A percentile compares a stretch with the other conserved stretches of the same genome.
Conservation (phyloP, 805 yeast species). For the Wickerhamiella occidentalis region DNA sequence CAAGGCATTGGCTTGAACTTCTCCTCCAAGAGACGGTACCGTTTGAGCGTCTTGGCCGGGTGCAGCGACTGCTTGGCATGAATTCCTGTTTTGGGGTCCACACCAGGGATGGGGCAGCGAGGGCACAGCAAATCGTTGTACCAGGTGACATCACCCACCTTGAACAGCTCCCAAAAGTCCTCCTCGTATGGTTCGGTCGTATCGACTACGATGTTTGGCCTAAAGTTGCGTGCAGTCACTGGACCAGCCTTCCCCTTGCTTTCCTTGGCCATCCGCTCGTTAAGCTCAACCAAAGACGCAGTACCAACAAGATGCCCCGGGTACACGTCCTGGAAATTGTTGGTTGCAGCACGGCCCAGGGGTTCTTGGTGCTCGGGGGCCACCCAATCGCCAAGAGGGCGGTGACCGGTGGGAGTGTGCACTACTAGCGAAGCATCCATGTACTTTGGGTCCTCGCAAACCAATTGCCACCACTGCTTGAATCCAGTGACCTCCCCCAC, state of each 20-base stretch:
- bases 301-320: slow-evolving; percentile 26
- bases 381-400: no score
- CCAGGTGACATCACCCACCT: slow-evolving; percentile 21
- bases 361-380: slow-evolving; percentile 8
- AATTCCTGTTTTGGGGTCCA: slow-evolving; percentile 22
- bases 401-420: slow-evolving; percentile 17
- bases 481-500: slow-evolving; percentile 16
- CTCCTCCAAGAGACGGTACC: slow-evolving; percentile 25
- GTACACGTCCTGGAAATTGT: slow-evolving; percentile 26
- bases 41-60: slow-evolving; percentile 25
- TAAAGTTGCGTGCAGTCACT: slow-evolving; percentile 22
- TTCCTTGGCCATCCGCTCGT: slow-evolving; percentile 15
- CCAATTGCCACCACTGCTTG: slow-evolving; percentile 2
- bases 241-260: slow-evolving; percentile 17
- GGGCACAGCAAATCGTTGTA: slow-evolving; percentile 22
- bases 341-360: slow-evolving; percentile 12
- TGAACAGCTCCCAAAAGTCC: slow-evolving; percentile 26
- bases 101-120: slow-evolving; percentile 28
- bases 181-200: slow-evolving; percentile 27
- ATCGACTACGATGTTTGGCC: slow-evolving; percentile 26
- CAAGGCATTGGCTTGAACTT: slow-evolving; percentile 19
- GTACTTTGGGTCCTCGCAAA: slow-evolving; percentile 6
- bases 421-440: slow-evolving; percentile 19
- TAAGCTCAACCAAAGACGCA: slow-evolving; percentile 22
- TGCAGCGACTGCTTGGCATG: slow-evolving; percentile 17